These are phyloP conservation scores for Starmerella lactis-condensi DNA, from an alignment of 805 yeast genomes.

Conservation along the genomic window DNA sequence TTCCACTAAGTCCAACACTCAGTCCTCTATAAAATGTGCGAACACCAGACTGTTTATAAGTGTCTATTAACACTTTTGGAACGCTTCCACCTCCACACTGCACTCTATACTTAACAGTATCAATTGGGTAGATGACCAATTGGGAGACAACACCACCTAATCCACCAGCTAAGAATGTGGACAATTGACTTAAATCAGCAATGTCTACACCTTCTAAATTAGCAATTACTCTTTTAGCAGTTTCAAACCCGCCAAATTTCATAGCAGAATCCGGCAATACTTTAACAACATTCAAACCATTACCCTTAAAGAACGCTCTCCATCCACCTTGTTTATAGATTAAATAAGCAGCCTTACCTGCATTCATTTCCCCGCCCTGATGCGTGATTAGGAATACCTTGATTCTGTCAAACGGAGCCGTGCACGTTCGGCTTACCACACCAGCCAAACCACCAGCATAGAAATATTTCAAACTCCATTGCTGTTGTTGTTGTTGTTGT, in stretches of 20 bases:
- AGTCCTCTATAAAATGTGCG: slow-evolving; percentile 71
- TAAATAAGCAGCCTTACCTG: slow-evolving; percentile 61
- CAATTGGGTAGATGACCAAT: slow-evolving; percentile 84
- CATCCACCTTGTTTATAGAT: slow-evolving; percentile 80
- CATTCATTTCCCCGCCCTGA: slow-evolving; percentile 33
- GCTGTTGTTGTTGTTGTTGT: slow-evolving; percentile 60
- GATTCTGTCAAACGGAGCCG: slow-evolving; percentile 91
- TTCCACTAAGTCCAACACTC: slow-evolving; percentile 80
- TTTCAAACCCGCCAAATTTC: slow-evolving; percentile 89
- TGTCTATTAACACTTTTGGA: slow-evolving; percentile 48
- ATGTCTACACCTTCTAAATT: slow-evolving; percentile 57
- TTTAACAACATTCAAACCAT: slow-evolving; percentile 79
- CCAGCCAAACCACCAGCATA: slow-evolving; percentile 92
- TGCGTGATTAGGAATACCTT: slow-evolving; percentile 88
- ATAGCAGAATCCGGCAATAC: slow-evolving; percentile 95
- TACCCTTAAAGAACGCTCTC: slow-evolving; percentile 79
- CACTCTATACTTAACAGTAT: slow-evolving; percentile 78
- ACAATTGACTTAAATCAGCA: slow-evolving; percentile 45
- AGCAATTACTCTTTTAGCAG: slow-evolving; percentile 59
- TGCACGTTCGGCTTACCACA: slow-evolving; percentile 84
- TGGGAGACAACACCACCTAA: slow-evolving; percentile 90
- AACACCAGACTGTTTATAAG: slow-evolving; percentile 67
- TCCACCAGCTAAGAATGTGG: slow-evolving; percentile 90
- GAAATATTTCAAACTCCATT: slow-evolving; percentile 60
- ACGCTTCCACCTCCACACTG: slow-evolving; percentile 59